A percentile compares a stretch with the other conserved stretches of the same genome.
phyloP scores from a whole-genome alignment of 768 basidiomycete genomes.

The Phaeotremella fagi region DNA sequence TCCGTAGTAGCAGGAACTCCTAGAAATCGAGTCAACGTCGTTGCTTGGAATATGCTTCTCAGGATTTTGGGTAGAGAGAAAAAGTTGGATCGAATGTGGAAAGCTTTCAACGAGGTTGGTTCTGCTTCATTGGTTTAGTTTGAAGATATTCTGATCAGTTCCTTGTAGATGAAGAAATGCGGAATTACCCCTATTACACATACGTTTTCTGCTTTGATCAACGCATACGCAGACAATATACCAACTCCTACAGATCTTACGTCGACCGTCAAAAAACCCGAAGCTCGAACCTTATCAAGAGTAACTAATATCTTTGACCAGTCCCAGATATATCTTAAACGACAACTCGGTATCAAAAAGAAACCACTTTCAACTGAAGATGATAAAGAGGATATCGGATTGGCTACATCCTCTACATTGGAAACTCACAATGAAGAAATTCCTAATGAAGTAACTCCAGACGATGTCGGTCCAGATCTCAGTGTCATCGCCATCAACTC shows the following conservation, averaged over 20 bases:
- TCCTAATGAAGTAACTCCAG: neutral
- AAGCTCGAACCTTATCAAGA: slow-evolving; percentile 21
- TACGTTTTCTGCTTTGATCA: slow-evolving; percentile 40
- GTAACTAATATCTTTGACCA: slow-evolving; percentile 24
- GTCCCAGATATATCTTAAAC: slow-evolving; percentile 4
- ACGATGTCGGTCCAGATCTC: slow-evolving; percentile 7
- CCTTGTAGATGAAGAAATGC: slow-evolving; percentile 47
- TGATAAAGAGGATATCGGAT: slow-evolving; percentile 8
- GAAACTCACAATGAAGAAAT: neutral
- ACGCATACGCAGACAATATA: slow-evolving; percentile 27
- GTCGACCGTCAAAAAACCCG: neutral
- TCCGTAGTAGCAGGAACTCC: slow-evolving; percentile 20
- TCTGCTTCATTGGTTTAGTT: neutral
- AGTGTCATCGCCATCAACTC: slow-evolving; percentile 33
- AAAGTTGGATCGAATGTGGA: slow-evolving; percentile 39
- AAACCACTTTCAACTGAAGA: neutral
- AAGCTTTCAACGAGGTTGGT: slow-evolving; percentile 43
- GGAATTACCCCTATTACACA: slow-evolving; percentile 36
- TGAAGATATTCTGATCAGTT: neutral
- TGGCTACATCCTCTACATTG: neutral
- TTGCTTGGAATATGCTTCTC: slow-evolving; percentile 41
- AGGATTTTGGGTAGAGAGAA: slow-evolving; percentile 28
- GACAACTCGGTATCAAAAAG: neutral
- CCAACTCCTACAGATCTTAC: neutral
- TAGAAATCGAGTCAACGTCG: slow-evolving; percentile 25